Base-by-base conservation (phyloP, 768 basidiomycete genomes). In the Megacollybia marginata region DNA sequence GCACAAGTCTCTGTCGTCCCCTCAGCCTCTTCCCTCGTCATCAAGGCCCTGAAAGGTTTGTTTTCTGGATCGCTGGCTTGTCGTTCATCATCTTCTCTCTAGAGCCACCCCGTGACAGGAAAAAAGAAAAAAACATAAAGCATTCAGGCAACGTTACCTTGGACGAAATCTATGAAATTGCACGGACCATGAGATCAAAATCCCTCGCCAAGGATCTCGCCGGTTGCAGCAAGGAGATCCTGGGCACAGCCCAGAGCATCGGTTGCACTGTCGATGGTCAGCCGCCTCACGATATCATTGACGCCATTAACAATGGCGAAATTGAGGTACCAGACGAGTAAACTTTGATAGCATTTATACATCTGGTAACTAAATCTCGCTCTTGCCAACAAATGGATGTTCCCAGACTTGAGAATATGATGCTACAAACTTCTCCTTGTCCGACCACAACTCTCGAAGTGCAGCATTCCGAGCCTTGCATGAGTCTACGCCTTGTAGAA, bases 121-220 rank as follows among this genome's bases (percentile, higher is more conserved):
- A 99, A 74, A 99, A 99, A 84, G 95, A 99, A 82, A 99, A 99
- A 80, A 99, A 98, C 80, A 96, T 99, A 76, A 97, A 97, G 72
- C 96, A 98, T 80, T 71, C 72, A 54, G 96, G 96, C 53, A 98
- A 97, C 76, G 79, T 99, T 57, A 63, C 92, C 50, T 76, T 97
- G 50, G 92, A 95, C 62, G 92, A 96, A 68, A 92, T 99, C 63
- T 70, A 89, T 65, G 86, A 92, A 57, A 94, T 97, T 68, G 94
- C 95, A 57, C 88, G 96, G 68, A 95, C 83, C 55, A 95, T 99
- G 93, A 86, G 79, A 70, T 72, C 73, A 71, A 97, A 97, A 72
- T 96, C 93, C 8, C 74, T 97, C 52, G 88, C 94, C 57, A 97
- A 94, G 78, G 83, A 85, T 57, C 76, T 97, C 50, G 79, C 90